phyloP scores from a whole-genome alignment of 305 asterid species.

The Stenogyne calaminthoides region DNA sequence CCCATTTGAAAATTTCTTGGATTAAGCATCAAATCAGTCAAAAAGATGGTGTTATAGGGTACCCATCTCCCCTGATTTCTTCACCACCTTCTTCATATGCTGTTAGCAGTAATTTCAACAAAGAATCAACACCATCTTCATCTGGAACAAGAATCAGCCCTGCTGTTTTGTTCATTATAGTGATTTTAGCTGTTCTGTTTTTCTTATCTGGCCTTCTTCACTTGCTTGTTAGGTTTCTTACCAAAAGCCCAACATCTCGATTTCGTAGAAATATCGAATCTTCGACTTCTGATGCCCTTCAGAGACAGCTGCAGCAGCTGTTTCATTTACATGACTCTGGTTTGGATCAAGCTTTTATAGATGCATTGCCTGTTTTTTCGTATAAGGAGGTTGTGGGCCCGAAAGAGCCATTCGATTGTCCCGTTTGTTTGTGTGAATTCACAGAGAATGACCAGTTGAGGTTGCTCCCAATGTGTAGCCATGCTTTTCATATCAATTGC shows the following conservation, averaged over 20 bases:
- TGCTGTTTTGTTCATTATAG: slow-evolving; percentile 71
- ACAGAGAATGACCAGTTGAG: slow-evolving; percentile 77
- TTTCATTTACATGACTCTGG: slow-evolving; percentile 94
- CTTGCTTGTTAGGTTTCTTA: slow-evolving; percentile 75
- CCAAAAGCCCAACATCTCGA: slow-evolving; percentile 56
- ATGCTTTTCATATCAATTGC: slow-evolving; percentile 90
- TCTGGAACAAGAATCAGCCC: slow-evolving; percentile 71
- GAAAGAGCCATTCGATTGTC: slow-evolving; percentile 93
- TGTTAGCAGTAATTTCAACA: slow-evolving; percentile 40
- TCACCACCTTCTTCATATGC: slow-evolving; percentile 53
- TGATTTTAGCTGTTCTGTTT: slow-evolving; percentile 71
- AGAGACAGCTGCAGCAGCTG: slow-evolving; percentile 93
- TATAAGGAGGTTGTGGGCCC: slow-evolving; percentile 88
- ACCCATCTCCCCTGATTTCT: slow-evolving; percentile 47
- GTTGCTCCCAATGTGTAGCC: slow-evolving; percentile 91
- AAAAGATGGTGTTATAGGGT: slow-evolving; percentile 41
- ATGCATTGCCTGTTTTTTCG: slow-evolving; percentile 84
- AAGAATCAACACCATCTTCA: slow-evolving; percentile 53
- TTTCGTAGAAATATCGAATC: slow-evolving; percentile 51
- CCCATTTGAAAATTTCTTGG: slow-evolving; percentile 60
- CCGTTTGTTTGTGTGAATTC: slow-evolving; percentile 93
- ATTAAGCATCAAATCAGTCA: slow-evolving; percentile 42
- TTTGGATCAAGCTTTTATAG: slow-evolving; percentile 86
- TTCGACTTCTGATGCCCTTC: slow-evolving; percentile 56
- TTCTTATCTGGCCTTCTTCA: slow-evolving; percentile 88